A percentile compares a stretch with the other conserved stretches of the same genome.
phyloP scores from a whole-genome alignment of 225 moss, liverwort and hornwort genomes.

The Neckera pumila region DNA sequence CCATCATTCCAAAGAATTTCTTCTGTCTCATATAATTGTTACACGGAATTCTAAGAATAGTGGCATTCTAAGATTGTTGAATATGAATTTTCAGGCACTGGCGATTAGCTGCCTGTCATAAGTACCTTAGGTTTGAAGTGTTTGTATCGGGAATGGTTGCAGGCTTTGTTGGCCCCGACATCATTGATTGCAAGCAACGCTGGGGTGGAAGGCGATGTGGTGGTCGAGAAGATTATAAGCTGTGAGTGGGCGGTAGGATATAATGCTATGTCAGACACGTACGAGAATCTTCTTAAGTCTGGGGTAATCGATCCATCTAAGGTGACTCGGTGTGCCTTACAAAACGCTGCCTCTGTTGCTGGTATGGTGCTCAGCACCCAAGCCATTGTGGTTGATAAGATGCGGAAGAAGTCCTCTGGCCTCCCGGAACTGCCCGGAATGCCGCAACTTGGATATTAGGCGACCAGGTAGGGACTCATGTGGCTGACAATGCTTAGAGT shows the following conservation, averaged over 20 bases:
- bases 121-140: background rate
- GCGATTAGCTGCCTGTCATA: background rate
- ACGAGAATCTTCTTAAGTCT: conserved; percentile 64
- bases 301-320: conserved; percentile 83
- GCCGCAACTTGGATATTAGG: conserved; percentile 33
- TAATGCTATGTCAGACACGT: conserved; percentile 71
- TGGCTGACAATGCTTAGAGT: background rate
- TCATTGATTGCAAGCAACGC: conserved; percentile 62
- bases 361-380: conserved; percentile 87
- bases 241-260: conserved; percentile 73
- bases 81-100: background rate
- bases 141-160: background rate
- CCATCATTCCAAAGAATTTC: background rate
- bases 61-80: background rate
- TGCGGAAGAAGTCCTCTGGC: conserved; percentile 19
- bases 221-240: conserved; percentile 64
- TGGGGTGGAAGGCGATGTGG: conserved; percentile 77
- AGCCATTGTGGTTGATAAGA: conserved; percentile 78
- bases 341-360: conserved; percentile 77
- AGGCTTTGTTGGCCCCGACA: conserved; percentile 69
- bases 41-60: background rate
- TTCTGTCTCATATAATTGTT: background rate
- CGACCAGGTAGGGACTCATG: background rate
- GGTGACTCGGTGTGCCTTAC: conserved; percentile 74
- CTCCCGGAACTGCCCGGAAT: conserved; percentile 53